Evolutionary conservation across 1,139 yeast species (phyloP).

Genomic region (Hansenula anomala): DNA sequence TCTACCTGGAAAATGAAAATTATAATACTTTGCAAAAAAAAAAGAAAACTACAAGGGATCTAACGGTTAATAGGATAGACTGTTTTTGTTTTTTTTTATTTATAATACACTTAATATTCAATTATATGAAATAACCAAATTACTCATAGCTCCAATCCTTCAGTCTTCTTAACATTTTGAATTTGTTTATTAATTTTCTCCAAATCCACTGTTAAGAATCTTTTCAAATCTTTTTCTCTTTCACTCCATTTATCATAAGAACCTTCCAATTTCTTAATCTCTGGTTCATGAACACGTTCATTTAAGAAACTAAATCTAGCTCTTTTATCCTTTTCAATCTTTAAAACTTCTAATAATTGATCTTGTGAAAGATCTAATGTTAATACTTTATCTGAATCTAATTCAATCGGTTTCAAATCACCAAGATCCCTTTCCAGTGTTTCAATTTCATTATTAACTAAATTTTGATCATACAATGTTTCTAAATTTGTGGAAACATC

Average conservation of each 20-base stretch:
- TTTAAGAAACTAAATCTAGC: conserved; percentile 12
- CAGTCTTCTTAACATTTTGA: conserved; percentile 25
- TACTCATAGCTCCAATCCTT: conserved; percentile 1
- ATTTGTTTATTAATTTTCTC: conserved; percentile 30
- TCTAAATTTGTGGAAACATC: conserved; percentile 14
- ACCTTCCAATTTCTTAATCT: conserved; percentile 11
- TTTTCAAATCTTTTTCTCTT: conserved; percentile 35
- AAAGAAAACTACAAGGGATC: too few relatives aligned
- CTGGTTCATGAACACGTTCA: conserved; percentile 16
- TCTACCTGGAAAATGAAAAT: too few relatives aligned
- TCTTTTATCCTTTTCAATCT: conserved; percentile 17
- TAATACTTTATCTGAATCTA: conserved; percentile 4
- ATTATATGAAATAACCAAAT: too few relatives aligned
- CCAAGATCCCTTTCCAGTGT: conserved; percentile 11
- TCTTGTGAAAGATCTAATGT: conserved; percentile 11
- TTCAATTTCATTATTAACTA: conserved; percentile 8
- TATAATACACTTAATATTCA: not conserved
- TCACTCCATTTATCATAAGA: conserved; percentile 37
- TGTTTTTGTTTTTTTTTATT: too few relatives aligned
- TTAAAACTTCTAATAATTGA: conserved; percentile 13
- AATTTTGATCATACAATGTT: conserved; percentile 12
- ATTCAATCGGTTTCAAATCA: conserved; percentile 9
- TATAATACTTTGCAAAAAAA: too few relatives aligned
- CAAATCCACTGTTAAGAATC: conserved; percentile 33
- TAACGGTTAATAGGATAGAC: too few relatives aligned